These are phyloP conservation scores for Thelonectria rubi DNA, from an alignment of 2,329 filamentous ascomycete genomes.

Conservation along the genomic window DNA sequence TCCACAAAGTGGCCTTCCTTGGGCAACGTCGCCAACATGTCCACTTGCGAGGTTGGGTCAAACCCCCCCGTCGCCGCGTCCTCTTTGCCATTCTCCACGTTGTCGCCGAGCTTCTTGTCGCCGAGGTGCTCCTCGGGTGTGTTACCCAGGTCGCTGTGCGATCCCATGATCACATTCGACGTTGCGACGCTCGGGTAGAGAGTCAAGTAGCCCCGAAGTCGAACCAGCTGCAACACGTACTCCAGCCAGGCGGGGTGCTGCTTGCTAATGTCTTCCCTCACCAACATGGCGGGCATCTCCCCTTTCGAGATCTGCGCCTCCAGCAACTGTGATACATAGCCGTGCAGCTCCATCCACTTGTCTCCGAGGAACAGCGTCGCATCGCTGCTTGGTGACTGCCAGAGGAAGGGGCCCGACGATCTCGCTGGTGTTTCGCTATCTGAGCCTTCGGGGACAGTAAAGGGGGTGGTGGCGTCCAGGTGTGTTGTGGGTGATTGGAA, in stretches of 20 bases:
- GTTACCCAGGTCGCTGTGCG: constrained; percentile 80
- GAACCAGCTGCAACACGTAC: constrained; percentile 78
- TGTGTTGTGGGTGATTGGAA: constrained; percentile 75
- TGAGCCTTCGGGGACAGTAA: constrained; percentile 55
- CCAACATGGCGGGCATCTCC: constrained; percentile 51
- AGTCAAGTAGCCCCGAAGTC: constrained; percentile 78
- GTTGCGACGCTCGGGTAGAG: constrained; percentile 76
- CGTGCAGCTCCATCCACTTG: constrained; percentile 87
- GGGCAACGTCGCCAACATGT: constrained; percentile 60
- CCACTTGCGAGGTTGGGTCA: constrained; percentile 53
- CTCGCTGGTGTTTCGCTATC: constrained; percentile 31
- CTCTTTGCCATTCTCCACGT: constrained; percentile 43
- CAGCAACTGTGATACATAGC: constrained; percentile 75
- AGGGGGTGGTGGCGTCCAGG: constrained; percentile 67
- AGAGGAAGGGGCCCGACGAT: constrained; percentile 72
- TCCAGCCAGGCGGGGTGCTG: constrained; percentile 81
- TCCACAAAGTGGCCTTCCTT: constrained; percentile 54
- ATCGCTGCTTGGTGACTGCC: constrained; percentile 85
- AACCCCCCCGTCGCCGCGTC: constrained; percentile 44
- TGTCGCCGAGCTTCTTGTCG: constrained; percentile 36
- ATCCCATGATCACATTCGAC: constrained; percentile 67
- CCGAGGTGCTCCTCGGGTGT: constrained; percentile 73
- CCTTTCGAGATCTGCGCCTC: constrained; percentile 51
- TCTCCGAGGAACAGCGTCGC: constrained; percentile 85
- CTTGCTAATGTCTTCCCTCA: constrained; percentile 70